Percentiles rank a stretch among this genome's conserved stretches.
Evolutionary conservation across 2,329 filamentous ascomycete genomes (phyloP).

Genomic region (Claviceps cyperi): DNA sequence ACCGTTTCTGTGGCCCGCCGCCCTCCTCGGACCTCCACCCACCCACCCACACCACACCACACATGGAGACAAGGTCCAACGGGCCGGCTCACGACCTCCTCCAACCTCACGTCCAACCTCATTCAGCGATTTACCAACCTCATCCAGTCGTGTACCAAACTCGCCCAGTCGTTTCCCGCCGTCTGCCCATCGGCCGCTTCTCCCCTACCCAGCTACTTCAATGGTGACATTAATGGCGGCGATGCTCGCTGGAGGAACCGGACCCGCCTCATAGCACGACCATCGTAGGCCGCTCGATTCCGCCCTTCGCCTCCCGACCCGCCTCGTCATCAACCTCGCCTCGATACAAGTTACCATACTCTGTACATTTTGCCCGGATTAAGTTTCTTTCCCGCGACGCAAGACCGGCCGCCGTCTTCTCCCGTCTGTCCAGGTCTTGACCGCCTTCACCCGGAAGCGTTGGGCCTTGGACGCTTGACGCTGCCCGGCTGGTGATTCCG

Average conservation of each 20-base stretch:
- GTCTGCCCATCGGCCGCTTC: too few species aligned
- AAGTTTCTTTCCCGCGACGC: neutral
- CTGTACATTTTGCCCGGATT: neutral
- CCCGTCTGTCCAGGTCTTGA: neutral
- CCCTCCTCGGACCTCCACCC: too few species aligned
- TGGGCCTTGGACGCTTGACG: constrained; percentile 18
- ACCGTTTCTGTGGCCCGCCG: too few species aligned
- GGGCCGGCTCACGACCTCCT: too few species aligned
- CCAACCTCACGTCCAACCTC: too few species aligned
- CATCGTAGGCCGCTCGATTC: neutral
- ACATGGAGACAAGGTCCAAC: too few species aligned
- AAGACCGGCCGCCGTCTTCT: neutral
- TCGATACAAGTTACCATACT: neutral
- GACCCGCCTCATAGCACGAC: neutral
- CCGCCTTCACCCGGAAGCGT: constrained; percentile 9
- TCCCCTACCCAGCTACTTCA: too few species aligned
- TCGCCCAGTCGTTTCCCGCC: too few species aligned
- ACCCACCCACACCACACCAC: too few species aligned
- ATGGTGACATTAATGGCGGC: neutral
- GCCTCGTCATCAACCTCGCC: neutral
- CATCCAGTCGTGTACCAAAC: too few species aligned
- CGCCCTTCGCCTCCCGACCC: neutral
- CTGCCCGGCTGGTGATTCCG: constrained; percentile 11
- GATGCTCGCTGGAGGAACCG: neutral
- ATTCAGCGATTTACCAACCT: too few species aligned